Base-by-base conservation (phyloP, 2,329 filamentous ascomycete species). In the Aspergillus tubingensis region DNA sequence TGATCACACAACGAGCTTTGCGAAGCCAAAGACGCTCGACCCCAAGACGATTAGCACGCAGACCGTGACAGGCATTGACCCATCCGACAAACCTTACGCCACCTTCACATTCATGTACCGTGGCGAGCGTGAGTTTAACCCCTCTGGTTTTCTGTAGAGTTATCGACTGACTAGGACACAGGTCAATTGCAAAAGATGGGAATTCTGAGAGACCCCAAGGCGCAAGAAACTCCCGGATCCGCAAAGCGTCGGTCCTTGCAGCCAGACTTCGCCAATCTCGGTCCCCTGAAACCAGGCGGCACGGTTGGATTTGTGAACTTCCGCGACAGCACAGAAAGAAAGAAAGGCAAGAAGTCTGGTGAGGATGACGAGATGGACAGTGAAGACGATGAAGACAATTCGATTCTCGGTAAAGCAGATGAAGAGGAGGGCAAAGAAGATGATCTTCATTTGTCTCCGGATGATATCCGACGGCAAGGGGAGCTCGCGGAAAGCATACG, bases 21-120 rank as follows among this genome's bases (percentile, higher is more conserved):
- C 94, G 8, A 96, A 97, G 79, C 94, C 93, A 13, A 98, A 97
- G 83, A 90, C 92, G 1, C 83, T 97, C 56, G 96, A 98, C 79
- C 94, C 94, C 0, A 97, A 97, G 79, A 92, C 92, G 2, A 99
- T 99, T 73, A 98, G 93, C 73, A 99, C 95, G 2, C 95, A 99
- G 79, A 99, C 95, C 0, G 95, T 99, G n/a, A 98, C 95, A 8
- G 95, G 94, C 17, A 96, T 98, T 64, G 95, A 99, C 75, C 91
- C 92, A 0, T 92, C 93, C 19, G 94, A 98, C 64, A 95, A 94
- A 77, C 95, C 96, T 3, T 99, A 96, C 78, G 95, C 95, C 3
- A 89, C 91, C 8, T 99, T 99, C 76, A 98, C 96, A 27, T 99
- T 99, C 76, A 92, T 98, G 79, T 99, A 99, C 76, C 87, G 95